Base-by-base conservation (phyloP, 305 asterid genomes). In the Nicotiana rustica region DNA sequence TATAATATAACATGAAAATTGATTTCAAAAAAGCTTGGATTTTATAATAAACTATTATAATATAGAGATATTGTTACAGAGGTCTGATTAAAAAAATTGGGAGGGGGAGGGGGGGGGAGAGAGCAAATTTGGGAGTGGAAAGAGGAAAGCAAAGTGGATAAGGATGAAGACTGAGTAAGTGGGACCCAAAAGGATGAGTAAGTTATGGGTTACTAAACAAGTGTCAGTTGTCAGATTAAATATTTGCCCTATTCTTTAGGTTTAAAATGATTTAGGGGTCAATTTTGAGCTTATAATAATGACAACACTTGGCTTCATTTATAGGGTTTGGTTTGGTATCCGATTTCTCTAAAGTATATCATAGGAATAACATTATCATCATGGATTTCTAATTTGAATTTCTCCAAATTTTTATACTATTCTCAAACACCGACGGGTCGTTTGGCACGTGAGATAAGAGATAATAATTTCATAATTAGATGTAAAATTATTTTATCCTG, bases 111-210 rank as follows among this genome's bases (percentile, higher is more conserved):
- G n/a, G n/a, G n/a, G n/a, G 85, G 85, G 87, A 6, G 3, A 18
- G 35, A 7, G 79, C 19, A 49, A 70, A 85, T 38, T 1, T 71
- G 4, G 14, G 70, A 60, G 86, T 87, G 90, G 89, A 84, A 80
- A 77, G 86, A 44, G 19, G 55, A 85, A 80, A 81, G 10, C 17
- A 67, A 41, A 29, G 64, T 78, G 88, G 97, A 93, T 93, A 92
- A 92, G 95, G 86, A 90, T 91, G 93, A 91, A 85, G 90, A 88
- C 82, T 71, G 0, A 17, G 80, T 10, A 52, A 1, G 47, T 78
- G 87, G 91, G 90, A 14, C 88, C 88, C 82, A 18, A 14, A 12
- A 19, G 77, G 82, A 61, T 56, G 59, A 12, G 82, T 69, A 77
- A 33, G 38, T 29, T 25, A 4, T 65, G 85, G 85, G 77, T 14